Base-by-base conservation (phyloP, 2,329 filamentous ascomycete genomes). In the Sporothrix variecibatus region DNA sequence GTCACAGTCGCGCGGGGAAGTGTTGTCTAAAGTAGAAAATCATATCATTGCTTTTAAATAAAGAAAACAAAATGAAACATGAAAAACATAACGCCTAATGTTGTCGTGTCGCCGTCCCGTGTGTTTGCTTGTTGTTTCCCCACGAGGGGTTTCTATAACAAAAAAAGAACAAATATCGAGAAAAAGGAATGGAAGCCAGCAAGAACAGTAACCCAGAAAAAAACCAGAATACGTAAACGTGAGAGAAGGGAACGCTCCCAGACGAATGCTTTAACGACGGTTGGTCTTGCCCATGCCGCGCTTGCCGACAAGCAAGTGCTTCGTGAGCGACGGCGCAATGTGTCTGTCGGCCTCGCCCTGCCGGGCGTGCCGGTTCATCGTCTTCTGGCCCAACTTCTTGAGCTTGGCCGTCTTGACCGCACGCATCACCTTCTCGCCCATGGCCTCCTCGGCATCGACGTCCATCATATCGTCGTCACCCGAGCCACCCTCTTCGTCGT, bases 281-380 rank as follows among this genome's bases (percentile, higher is more conserved):
- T 89, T 85, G 74, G 94, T 95, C 88, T 96, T 97, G 84, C 96
- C 95, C 81, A 97, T 95, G 77, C 93, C 92, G 82, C 96, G 92
- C 88, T 98, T 99, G 80, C 96, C 96, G 75, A 93, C 88, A 82
- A 97, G 92, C 89, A 99, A 87, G 86, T 98, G 96, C 86, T 97
- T 99, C 76, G 91, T 90, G 83, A 97, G 85, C 72, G 93, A 88
- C 51, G 93, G 93, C 73, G 91, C 91, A 76, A 91, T 90, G 85
- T 98, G 95, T 82, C 97, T 91, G 87, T 99, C 96, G 76, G 92
- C 95, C 86, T 99, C 96, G 87, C 96, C 96, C 87, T 97, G 94
- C 83, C 95, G 91, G 62, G 96, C 96, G 92, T 97, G 96, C 77
- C 95, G 90, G 87, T 99, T 99, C 94, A 97, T 98, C 90, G 94